Evolutionary conservation across 75 land plant genomes (phyloP).

Genomic region (Cupressus sempervirens): DNA sequence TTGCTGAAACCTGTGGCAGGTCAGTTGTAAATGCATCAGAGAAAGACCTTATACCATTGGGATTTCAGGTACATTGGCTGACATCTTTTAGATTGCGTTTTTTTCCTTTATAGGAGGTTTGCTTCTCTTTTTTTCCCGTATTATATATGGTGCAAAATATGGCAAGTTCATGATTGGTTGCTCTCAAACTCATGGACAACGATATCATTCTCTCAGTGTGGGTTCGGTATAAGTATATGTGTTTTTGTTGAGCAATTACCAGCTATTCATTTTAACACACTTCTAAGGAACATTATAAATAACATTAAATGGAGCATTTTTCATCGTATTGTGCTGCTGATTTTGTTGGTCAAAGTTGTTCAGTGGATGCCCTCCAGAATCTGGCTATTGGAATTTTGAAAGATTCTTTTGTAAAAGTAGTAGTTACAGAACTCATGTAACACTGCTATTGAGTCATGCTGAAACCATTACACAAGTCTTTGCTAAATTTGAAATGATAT

Average conservation of each 20-base stretch:
- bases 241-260: neutral
- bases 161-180: neutral
- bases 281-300: neutral
- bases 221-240: neutral
- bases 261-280: neutral
- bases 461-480: neutral
- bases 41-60: conserved; percentile 84
- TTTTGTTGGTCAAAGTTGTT: neutral
- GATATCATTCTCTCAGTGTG: neutral
- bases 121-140: neutral
- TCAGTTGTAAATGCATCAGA: conserved; percentile 80
- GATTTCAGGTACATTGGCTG: conserved; percentile 63
- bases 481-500: neutral
- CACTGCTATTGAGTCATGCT: neutral
- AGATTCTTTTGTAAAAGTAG: neutral
- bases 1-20: conserved; percentile 26
- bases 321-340: neutral
- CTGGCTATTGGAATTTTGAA: neutral
- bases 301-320: neutral
- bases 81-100: neutral
- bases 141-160: neutral
- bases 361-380: neutral
- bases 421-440: neutral
- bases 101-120: neutral
- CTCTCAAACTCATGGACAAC: neutral